Percentiles rank a stretch among this genome's conserved stretches.
Evolutionary conservation across 2,329 filamentous ascomycete genomes (phyloP).

Genomic region (Amesomyces nigricolor): DNA sequence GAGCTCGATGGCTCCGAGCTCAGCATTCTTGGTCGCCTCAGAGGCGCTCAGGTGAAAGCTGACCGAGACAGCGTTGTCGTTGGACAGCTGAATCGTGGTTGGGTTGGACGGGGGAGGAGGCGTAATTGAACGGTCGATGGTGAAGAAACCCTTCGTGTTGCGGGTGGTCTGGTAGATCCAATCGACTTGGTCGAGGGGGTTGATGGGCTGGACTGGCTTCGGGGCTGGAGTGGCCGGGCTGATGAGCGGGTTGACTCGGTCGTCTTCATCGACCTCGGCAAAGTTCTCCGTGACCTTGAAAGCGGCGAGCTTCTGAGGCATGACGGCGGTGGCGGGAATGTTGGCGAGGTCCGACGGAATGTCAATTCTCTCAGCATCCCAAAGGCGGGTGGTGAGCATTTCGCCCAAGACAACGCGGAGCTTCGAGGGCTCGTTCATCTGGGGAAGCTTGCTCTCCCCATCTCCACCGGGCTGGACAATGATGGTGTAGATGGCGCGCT

Average conservation of each 20-base stretch:
- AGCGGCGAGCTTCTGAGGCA: background rate
- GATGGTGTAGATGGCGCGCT: slow-evolving; percentile 10
- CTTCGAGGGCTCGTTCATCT: background rate
- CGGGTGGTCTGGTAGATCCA: too few species aligned
- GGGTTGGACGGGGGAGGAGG: background rate
- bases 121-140: background rate
- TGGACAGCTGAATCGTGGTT: background rate
- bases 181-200: background rate
- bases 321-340: background rate
- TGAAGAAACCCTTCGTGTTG: background rate
- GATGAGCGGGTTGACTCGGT: background rate
- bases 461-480: slow-evolving; percentile 3
- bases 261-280: background rate
- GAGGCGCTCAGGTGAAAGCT: slow-evolving; percentile 13
- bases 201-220: background rate
- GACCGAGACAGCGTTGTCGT: slow-evolving; percentile 2
- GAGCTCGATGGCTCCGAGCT: slow-evolving; percentile 1
- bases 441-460: slow-evolving; percentile 7
- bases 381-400: background rate
- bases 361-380: slow-evolving; percentile 11
- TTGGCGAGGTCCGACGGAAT: background rate
- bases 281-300: slow-evolving; percentile 7
- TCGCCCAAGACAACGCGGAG: slow-evolving; percentile 7
- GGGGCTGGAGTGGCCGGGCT: background rate
- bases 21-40: slow-evolving; percentile 14